Percentiles rank a stretch among this genome's conserved stretches.
Conservation (phyloP, 257 asterid species). For the Eustoma russellianum region DNA sequence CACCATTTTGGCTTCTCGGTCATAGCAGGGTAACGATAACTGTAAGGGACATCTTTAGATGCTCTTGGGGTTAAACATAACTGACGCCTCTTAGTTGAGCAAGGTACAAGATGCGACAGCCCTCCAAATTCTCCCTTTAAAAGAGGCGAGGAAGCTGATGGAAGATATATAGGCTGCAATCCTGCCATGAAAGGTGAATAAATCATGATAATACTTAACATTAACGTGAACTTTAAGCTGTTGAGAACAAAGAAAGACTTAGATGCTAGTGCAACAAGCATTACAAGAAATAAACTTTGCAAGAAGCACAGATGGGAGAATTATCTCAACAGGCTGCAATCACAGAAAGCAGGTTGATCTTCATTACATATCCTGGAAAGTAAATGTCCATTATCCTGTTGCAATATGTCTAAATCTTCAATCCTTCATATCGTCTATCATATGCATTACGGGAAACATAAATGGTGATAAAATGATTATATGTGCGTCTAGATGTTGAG, state of each 20-base stretch:
- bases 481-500: background rate
- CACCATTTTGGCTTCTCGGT: slow-evolving; percentile 72
- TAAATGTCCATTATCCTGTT: too few species aligned
- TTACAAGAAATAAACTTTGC: too few species aligned
- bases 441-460: too few species aligned
- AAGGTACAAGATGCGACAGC: slow-evolving; percentile 28
- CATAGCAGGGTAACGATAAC: slow-evolving; percentile 70
- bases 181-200: slow-evolving; percentile 24
- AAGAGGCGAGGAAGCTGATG: slow-evolving; percentile 47
- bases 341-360: too few species aligned
- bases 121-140: slow-evolving; percentile 46
- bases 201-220: background rate
- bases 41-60: slow-evolving; percentile 52
- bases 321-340: too few species aligned
- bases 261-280: too few species aligned
- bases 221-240: background rate
- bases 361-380: too few species aligned
- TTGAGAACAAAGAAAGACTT: background rate
- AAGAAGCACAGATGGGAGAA: too few species aligned
- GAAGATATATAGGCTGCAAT: slow-evolving; percentile 22
- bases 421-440: too few species aligned
- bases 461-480: too few species aligned
- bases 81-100: slow-evolving; percentile 21
- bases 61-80: slow-evolving; percentile 39
- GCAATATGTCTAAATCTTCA: too few species aligned